Base-by-base conservation (phyloP, 495 filamentous ascomycete genomes). In the Parathielavia appendiculata region DNA sequence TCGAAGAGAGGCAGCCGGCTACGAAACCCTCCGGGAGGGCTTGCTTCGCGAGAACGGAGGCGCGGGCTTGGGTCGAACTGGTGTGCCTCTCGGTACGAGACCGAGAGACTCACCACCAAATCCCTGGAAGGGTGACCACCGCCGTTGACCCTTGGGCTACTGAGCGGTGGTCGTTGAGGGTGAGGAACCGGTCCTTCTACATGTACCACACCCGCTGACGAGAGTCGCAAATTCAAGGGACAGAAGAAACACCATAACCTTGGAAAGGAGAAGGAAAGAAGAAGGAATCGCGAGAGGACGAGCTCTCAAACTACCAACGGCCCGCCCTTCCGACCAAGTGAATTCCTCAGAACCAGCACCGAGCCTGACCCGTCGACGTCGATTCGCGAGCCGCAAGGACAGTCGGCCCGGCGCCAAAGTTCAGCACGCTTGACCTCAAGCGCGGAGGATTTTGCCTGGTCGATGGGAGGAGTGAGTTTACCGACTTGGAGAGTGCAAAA, bases 301-400 rank as follows among this genome's bases (percentile, higher is more conserved):
- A 16, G 49, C 55, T 69, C 70, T 50, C 87, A 87, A 59, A 86
- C 83, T 30, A 86, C 82, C 36, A 88, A 71, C 69, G 87, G 87
- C 56, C 86, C 86, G 51, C 85, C 85, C 22, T 83, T 75, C 22
- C 82, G 79, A 53, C 85, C 81, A 64, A 88, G 74, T 87, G 76
- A 68, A 89, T 82, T 86, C 83, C 64, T 88, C 86, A 89, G 78
- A 60, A 88, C 82, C 70, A 81, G 86, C 26, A 78, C 69, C 63
- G 75, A 84, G 13, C 86, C 85, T 47, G 84, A 87, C 9, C 86
- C 86, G 59, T 75, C 73, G 45, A 76, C 66, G 51, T 76, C 74
- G 54, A 89, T 86, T 58, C 88, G 85, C 63, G 88, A 89, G 5
- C 86, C 86, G 63, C 55, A 1, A 57, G 38, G 7, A 45, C 46